phyloP scores from a whole-genome alignment of 805 yeast species.

The Torulaspora gathmanii region DNA sequence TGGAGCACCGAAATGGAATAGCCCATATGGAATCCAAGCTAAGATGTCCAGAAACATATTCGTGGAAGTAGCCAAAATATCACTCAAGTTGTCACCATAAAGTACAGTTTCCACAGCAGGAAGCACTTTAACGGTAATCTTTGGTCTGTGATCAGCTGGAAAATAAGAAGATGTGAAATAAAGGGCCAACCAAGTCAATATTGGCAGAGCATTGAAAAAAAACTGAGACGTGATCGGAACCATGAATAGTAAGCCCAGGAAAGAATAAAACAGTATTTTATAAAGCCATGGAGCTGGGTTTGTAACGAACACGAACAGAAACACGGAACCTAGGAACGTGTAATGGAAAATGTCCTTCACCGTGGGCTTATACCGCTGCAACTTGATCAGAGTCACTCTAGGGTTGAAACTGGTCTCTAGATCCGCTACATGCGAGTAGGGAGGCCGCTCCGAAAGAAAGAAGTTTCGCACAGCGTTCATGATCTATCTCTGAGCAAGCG shows the following conservation, averaged over 20 bases:
- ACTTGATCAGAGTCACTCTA: slow-evolving; percentile 38
- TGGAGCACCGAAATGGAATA: slow-evolving; percentile 86
- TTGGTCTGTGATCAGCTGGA: slow-evolving; percentile 71
- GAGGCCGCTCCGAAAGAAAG: slow-evolving; percentile 52
- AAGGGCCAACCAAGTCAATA: slow-evolving; percentile 78
- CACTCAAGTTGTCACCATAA: slow-evolving; percentile 85
- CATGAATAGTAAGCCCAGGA: slow-evolving; percentile 45
- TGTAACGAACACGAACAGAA: slow-evolving; percentile 53
- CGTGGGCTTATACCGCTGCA: slow-evolving; percentile 43
- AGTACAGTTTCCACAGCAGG: slow-evolving; percentile 90
- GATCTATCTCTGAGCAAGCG: slow-evolving; percentile 8
- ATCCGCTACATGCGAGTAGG: slow-evolving; percentile 47
- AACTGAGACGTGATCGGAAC: slow-evolving; percentile 81
- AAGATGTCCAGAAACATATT: slow-evolving; percentile 65
- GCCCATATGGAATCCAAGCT: slow-evolving; percentile 95
- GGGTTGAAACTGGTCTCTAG: slow-evolving; percentile 48
- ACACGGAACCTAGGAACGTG: slow-evolving; percentile 47
- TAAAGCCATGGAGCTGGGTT: slow-evolving; percentile 50
- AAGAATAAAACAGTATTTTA: slow-evolving; percentile 33
- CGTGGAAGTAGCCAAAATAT: slow-evolving; percentile 71
- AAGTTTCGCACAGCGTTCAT: slow-evolving; percentile 43
- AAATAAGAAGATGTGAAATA: slow-evolving; percentile 74
- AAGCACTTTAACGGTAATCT: slow-evolving; percentile 80
- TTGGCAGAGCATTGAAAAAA: slow-evolving; percentile 76
- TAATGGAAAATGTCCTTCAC: slow-evolving; percentile 49